phyloP scores from a whole-genome alignment of 768 basidiomycete genomes.

The Rhizopogon vulgaris region DNA sequence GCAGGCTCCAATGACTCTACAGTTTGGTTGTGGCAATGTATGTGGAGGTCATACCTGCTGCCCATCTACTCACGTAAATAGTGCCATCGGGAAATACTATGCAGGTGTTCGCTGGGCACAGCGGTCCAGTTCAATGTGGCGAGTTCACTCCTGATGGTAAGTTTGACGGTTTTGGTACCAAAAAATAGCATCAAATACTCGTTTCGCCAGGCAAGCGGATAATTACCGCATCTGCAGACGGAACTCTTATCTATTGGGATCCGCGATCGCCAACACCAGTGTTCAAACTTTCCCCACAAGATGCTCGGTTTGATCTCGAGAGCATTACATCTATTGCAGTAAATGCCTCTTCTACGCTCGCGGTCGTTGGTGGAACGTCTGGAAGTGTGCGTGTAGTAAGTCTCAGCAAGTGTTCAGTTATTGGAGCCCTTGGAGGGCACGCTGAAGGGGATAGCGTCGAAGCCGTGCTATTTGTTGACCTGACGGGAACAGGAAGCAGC shows the following conservation, averaged over 20 bases:
- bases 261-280: slow-evolving; percentile 71
- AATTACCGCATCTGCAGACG: slow-evolving; percentile 79
- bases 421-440: slow-evolving; percentile 76
- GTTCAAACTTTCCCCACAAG: slow-evolving; percentile 69
- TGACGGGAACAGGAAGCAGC: slow-evolving; percentile 49
- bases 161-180: not conserved
- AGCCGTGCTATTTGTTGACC: slow-evolving; percentile 75
- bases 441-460: slow-evolving; percentile 86
- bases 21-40: slow-evolving; percentile 97
- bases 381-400: slow-evolving; percentile 87
- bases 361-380: slow-evolving; percentile 79
- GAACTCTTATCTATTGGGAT: slow-evolving; percentile 86
- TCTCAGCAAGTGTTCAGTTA: slow-evolving; percentile 79
- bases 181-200: slow-evolving; percentile 1
- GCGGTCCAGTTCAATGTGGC: slow-evolving; percentile 76
- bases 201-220: slow-evolving; percentile 69
- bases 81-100: slow-evolving; percentile 94
- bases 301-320: slow-evolving; percentile 72
- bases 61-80: slow-evolving; percentile 24
- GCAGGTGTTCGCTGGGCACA: slow-evolving; percentile 94
- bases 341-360: slow-evolving; percentile 84
- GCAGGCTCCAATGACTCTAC: slow-evolving; percentile 92
- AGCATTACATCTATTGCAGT: slow-evolving; percentile 85
- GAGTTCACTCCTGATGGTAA: slow-evolving; percentile 88
- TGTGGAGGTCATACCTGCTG: slow-evolving; percentile 20